These are phyloP conservation scores for Pythium aphanidermatum DNA, from an alignment of 352 stramenopile genomes.

Conservation along the genomic window DNA sequence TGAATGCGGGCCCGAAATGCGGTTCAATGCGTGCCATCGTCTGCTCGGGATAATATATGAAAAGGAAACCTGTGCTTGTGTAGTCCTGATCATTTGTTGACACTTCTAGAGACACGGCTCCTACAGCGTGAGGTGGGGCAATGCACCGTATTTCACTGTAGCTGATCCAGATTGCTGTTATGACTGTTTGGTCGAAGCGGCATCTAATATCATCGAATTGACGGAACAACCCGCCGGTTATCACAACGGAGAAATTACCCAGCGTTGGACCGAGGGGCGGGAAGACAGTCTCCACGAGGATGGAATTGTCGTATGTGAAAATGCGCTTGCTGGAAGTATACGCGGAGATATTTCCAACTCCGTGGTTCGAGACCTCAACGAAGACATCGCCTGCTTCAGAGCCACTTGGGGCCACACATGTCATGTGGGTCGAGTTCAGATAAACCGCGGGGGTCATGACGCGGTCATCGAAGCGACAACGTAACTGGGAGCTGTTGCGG, in stretches of 20 bases:
- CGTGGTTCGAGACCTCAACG: constrained; percentile 76
- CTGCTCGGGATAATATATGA: constrained; percentile 84
- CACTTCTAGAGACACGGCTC: constrained; percentile 80
- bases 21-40: constrained; percentile 70
- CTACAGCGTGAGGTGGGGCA: constrained; percentile 58
- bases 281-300: constrained; percentile 64
- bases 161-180: constrained; percentile 58
- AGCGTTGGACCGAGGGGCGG: constrained; percentile 64
- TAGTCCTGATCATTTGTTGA: constrained; percentile 93
- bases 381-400: constrained; percentile 26
- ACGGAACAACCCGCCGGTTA: constrained; percentile 81
- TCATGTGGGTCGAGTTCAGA: constrained; percentile 54
- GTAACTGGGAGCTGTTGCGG: constrained; percentile 50
- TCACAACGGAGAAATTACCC: constrained; percentile 86
- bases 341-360: constrained; percentile 18
- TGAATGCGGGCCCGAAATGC: constrained; percentile 81
- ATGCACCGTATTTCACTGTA: constrained; percentile 71
- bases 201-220: constrained; percentile 71
- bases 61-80: constrained; percentile 44
- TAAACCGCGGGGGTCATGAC: constrained; percentile 43
- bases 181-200: constrained; percentile 72
- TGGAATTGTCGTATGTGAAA: constrained; percentile 81
- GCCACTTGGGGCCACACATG: constrained; percentile 60
- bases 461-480: constrained; percentile 58
- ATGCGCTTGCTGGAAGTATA: constrained; percentile 34